Evolutionary conservation across 164 flowering plant genomes (phyloP).

Genomic region (Aristolochia contorta): DNA sequence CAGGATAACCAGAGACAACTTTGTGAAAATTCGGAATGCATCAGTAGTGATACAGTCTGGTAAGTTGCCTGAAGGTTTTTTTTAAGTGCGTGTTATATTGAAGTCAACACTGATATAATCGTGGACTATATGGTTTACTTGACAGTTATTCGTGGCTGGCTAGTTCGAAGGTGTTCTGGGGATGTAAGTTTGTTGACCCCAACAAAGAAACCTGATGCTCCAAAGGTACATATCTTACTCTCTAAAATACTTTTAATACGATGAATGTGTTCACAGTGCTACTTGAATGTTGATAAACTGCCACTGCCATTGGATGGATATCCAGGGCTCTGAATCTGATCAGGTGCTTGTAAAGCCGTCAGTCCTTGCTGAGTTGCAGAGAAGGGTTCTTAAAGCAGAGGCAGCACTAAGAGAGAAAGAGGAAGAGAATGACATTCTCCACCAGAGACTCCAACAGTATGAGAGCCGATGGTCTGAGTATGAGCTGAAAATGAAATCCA

Average conservation of each 20-base stretch:
- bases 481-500: conserved; percentile 87
- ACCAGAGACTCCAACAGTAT: conserved; percentile 83
- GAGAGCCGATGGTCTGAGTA: conserved; percentile 94
- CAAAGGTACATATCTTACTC: conserved; percentile 36
- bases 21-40: conserved; percentile 33
- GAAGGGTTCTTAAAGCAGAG: conserved; percentile 87
- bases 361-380: conserved; percentile 75
- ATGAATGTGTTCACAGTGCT: not conserved
- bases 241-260: not conserved
- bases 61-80: conserved; percentile 8
- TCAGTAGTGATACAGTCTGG: conserved; percentile 78
- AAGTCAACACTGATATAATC: no score
- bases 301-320: not conserved
- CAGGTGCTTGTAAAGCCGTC: conserved; percentile 78
- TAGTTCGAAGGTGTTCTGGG: conserved; percentile 87
- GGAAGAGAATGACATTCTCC: conserved; percentile 86
- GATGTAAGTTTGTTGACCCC: conserved; percentile 37
- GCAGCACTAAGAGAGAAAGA: conserved; percentile 81
- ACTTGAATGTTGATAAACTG: no score
- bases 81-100: no score
- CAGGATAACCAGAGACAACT: conserved; percentile 32
- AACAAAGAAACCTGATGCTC: conserved; percentile 24
- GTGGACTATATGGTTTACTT: not conserved
- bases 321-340: conserved; percentile 56
- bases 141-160: conserved; percentile 91